Base-by-base conservation (phyloP, 2,329 filamentous ascomycete species). In the Alternaria brassicicola region DNA sequence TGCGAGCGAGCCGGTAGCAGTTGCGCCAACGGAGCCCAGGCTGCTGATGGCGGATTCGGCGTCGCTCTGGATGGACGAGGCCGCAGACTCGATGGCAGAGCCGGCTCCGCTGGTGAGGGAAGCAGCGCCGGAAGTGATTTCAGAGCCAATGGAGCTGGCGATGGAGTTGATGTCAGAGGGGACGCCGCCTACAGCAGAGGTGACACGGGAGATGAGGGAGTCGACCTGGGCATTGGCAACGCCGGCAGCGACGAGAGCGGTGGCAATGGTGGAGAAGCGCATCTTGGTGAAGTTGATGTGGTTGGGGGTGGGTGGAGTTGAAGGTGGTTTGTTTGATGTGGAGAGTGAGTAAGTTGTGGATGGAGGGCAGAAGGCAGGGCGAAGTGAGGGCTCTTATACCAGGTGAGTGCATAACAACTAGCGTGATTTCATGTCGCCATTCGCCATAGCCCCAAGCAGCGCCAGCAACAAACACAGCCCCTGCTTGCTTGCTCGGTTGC, bases 211-310 rank as follows among this genome's bases (percentile, higher is more conserved):
- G 50, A 68, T 26, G 61, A 67, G n/a, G 39, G 66, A 70, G 47
- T 64, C 57, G 43, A 69, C 28, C 70, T 76, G 73, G 51, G 71
- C 73, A 57, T 64, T 63, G 63, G 64, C 70, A 51, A 61, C 66
- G 55, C 65, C 62, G 57, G 72, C 72, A 60, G 63, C 72, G 65
- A 72, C 58, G 62, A 67, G 62, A 30, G 66, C 47, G 52, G 68
- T 64, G 64, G 74, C 61, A 49, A 74, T 55, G 66, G 66, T 64
- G 61, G 74, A 69, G 71, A 76, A 76, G 72, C 72, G 73, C 74
- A 76, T 76, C 42, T 65, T 74, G 69, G 66, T 53, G 52, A 48
- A 13, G 19, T 43, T 49, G 33, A 48, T 35, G 59, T 57, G 41
- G 47, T 36, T 23, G 30, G 12, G 39, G n/a, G 30, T 33, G 33